These are phyloP conservation scores for Pinus tabuliformis DNA, from an alignment of 75 land plant genomes.

Conservation along the genomic window DNA sequence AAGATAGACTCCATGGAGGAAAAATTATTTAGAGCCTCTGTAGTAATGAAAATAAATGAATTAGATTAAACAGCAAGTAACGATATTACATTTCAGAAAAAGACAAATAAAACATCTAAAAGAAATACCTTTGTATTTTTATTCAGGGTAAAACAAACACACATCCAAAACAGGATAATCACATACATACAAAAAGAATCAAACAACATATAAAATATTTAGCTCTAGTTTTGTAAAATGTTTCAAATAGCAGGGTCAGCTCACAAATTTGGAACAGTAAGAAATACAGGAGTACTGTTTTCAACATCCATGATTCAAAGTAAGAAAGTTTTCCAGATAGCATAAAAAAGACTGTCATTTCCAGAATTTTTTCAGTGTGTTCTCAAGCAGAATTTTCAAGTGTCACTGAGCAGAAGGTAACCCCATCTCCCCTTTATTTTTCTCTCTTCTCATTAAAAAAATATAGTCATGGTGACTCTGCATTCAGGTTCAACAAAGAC, in stretches of 20 bases:
- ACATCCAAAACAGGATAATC: too few relatives aligned
- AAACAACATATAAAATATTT: too few relatives aligned
- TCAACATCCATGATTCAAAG: not conserved
- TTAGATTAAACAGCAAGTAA: not conserved
- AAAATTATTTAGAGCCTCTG: conserved; percentile 10
- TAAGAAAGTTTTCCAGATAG: not conserved
- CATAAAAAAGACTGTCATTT: not conserved
- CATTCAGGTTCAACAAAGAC: not conserved
- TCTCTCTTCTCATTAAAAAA: not conserved
- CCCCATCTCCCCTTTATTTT: not conserved
- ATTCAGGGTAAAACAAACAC: not conserved
- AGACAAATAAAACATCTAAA: not conserved
- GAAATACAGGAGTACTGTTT: not conserved
- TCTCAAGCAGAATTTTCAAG: not conserved
- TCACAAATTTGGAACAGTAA: not conserved
- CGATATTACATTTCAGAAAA: not conserved
- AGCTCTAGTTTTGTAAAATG: too few relatives aligned
- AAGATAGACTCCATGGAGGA: conserved; percentile 12
- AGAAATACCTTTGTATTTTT: not conserved
- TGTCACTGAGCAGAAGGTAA: too few relatives aligned
- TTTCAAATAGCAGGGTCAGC: too few relatives aligned
- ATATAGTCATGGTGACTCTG: not conserved
- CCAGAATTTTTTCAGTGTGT: not conserved
- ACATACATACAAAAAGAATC: too few relatives aligned
- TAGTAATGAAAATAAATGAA: not conserved